Base-by-base conservation (phyloP, 305 asterid genomes). In the Fraxinus nigra region DNA sequence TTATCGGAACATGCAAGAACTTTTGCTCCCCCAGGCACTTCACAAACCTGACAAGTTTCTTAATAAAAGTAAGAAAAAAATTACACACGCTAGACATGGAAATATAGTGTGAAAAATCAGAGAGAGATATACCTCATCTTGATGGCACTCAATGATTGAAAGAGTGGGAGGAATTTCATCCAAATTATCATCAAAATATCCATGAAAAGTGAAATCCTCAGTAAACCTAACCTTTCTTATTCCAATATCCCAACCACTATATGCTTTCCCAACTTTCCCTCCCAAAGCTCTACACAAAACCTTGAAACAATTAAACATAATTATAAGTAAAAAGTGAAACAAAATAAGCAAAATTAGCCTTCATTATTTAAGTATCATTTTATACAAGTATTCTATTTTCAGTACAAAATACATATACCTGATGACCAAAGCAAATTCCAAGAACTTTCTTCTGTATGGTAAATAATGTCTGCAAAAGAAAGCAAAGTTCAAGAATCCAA, bases 371-470 rank as follows among this genome's bases (percentile, higher is more conserved):
- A 26, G 63, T 14, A 40, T 35, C 32, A 10, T 35, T 35, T 16
- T 37, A 18, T 72, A 3, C 1, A 74, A 40, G 10, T 10, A 35
- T 9, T 37, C 18, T 37, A 20, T 33, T 20, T 34, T n/a, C 77
- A 73, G 48, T 43, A 16, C 61, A 72, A 40, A 40, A 35, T 30
- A 73, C 2, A 3, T 37, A 20, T 72, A 93, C 97, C 89, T 94
- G 98, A 75, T 90, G 96, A 20, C 97, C 98, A 63, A 93, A 93
- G 89, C 98, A 93, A 82, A 93, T 84, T 73, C 98, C 98, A 76
- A 94, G 93, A 78, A 92, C 85, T 83, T 90, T 94, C 92, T 90
- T 92, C 79, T 89, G 89, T 94, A 92, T 89, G 77, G 84, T 79
- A 75, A 85, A 84, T 81, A 94, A 72, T 14, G 90, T 85, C 59